A percentile compares a stretch with the other conserved stretches of the same genome.
Evolutionary conservation across 352 stramenopile species (phyloP).

Genomic region (Hyphochytrium catenoides): DNA sequence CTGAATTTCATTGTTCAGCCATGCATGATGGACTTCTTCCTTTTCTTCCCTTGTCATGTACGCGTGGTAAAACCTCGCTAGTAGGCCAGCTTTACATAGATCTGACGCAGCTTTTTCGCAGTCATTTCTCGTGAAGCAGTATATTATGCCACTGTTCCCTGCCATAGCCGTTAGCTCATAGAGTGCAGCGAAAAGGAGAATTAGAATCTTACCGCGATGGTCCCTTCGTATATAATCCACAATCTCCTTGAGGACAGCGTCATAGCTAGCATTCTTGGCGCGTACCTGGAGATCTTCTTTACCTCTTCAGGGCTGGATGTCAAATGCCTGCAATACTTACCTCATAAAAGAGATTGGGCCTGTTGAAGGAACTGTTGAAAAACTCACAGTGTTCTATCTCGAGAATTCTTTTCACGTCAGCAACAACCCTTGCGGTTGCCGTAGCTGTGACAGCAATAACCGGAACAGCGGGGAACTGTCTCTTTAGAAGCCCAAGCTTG

Average conservation of each 20-base stretch:
- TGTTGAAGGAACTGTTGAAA: slow-evolving; percentile 67
- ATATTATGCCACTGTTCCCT: slow-evolving; percentile 80
- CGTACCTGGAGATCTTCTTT: no score
- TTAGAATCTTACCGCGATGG: slow-evolving; percentile 12
- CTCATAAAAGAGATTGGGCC: slow-evolving; percentile 69
- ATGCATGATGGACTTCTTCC: slow-evolving; percentile 21
- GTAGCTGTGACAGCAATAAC: slow-evolving; percentile 72
- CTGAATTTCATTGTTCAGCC: slow-evolving; percentile 30
- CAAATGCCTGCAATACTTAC: no score
- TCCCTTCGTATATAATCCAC: slow-evolving; percentile 39
- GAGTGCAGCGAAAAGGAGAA: no score
- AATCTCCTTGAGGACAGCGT: slow-evolving; percentile 25
- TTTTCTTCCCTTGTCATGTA: slow-evolving; percentile 18
- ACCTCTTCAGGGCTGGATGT: no score
- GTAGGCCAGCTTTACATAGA: slow-evolving; percentile 36
- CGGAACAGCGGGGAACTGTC: slow-evolving; percentile 62
- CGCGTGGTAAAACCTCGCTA: slow-evolving; percentile 67
- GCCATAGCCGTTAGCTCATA: no score
- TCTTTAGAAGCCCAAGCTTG: slow-evolving; percentile 68
- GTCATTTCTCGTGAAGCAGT: slow-evolving; percentile 73
- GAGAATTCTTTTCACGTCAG: slow-evolving; percentile 37
- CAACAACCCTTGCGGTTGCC: slow-evolving; percentile 35
- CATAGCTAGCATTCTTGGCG: slow-evolving; percentile 16
- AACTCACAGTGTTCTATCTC: slow-evolving; percentile 43
- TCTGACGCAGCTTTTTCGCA: slow-evolving; percentile 54